A percentile compares a stretch with the other conserved stretches of the same genome.
These are phyloP conservation scores for Liriodendron chinense DNA, from an alignment of 164 flowering plant genomes.

Conservation along the genomic window DNA sequence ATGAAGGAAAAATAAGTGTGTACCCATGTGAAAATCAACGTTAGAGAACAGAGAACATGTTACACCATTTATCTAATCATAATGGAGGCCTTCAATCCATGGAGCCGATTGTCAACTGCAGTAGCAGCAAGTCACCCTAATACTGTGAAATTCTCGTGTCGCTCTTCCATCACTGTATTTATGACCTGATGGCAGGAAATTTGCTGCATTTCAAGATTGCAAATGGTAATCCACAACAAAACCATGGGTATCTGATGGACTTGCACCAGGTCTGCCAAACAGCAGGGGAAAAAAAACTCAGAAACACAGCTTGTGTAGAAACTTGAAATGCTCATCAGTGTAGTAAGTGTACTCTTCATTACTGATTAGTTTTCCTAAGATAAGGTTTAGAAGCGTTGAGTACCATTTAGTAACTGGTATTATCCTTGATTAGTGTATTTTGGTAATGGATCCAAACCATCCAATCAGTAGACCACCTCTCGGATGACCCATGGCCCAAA, in stretches of 20 bases:
- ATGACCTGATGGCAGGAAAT: not conserved
- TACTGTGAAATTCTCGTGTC: not conserved
- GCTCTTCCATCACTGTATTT: not conserved
- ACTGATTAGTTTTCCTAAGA: not conserved
- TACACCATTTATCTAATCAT: not conserved
- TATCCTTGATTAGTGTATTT: too few species aligned
- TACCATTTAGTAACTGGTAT: not conserved
- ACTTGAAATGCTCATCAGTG: not conserved
- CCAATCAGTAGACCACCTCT: too few species aligned
- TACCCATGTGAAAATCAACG: not conserved
- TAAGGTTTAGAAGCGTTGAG: not conserved
- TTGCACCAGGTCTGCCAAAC: conserved; percentile 14
- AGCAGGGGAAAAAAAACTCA: not conserved
- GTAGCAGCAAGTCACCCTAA: not conserved
- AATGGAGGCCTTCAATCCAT: not conserved
- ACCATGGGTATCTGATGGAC: conserved; percentile 11
- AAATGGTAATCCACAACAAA: conserved; percentile 13
- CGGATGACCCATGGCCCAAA: too few species aligned
- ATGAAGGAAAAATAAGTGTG: not conserved
- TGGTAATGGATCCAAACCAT: too few species aligned
- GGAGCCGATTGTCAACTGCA: not conserved
- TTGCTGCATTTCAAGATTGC: not conserved
- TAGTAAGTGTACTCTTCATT: not conserved
- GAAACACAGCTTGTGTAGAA: not conserved
- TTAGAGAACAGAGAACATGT: not conserved